Evolutionary conservation across 768 basidiomycete species (phyloP), one percentile per base, ranked within the genome.

Genomic region (Tephrocybe sp.): DNA sequence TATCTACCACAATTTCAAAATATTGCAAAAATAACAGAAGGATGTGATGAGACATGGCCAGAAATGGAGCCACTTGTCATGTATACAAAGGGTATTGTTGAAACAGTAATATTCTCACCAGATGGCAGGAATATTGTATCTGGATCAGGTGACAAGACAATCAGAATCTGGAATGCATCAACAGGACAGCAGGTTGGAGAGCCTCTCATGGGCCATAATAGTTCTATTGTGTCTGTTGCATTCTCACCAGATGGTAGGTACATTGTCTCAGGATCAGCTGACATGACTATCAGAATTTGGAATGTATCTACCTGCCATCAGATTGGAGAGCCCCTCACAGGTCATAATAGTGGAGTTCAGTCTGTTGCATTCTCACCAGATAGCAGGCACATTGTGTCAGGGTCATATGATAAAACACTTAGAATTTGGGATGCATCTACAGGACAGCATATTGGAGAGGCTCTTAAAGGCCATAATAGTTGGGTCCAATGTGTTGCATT

Each of bases 181-280:
- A 51, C 34, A 17, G 46, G 46, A 19, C 39, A 20, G 38, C 23
- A 39, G 23, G 4, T 41, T 23, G 23, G 20, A 12, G 22, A 17
- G 2, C 2, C 39, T 19, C 23, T 49, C 32, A 14, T 2, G 4
- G 39, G 22, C 5, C 23, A 49, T 49, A 16, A 3, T 13, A 8
- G 31, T 31, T n/a, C n/a, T n/a, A n/a, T n/a, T n/a, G n/a, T n/a
- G n/a, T n/a, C 26, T 7, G 7, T 26, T 26, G 7, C 26, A 26
- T 52, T 46, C 20, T 52, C 51, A 39, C 51, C 51, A 30, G 36
- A 52, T 52, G 36, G 51, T 17, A 46, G 7, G 19, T 4, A 7
- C 3, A 26, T 26, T 26, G 7, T 26, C 3, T 26, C 26, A 4
- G 26, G 26, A 7, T 26, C 7, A 7, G 7, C 3, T 1, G 51